phyloP scores from a whole-genome alignment of 352 stramenopile species.

The Blastocystis sp. region DNA sequence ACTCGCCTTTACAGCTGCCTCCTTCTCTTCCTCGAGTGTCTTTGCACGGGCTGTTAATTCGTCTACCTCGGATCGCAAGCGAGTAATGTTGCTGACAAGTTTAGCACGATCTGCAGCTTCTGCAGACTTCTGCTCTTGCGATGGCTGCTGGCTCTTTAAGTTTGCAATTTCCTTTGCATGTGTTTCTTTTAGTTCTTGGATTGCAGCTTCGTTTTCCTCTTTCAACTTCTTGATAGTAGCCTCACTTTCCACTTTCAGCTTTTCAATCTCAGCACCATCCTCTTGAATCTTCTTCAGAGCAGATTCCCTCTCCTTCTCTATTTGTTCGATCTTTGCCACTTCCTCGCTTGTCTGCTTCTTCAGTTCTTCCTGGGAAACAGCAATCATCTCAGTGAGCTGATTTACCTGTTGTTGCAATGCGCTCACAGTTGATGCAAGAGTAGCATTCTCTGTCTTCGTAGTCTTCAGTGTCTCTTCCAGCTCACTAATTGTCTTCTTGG shows the following conservation, averaged over 20 bases:
- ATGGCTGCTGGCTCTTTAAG: neutral
- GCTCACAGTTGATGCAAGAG: neutral
- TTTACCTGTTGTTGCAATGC: neutral
- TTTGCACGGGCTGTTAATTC: neutral
- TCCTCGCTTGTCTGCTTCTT: neutral
- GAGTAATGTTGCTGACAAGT: neutral
- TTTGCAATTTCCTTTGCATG: neutral
- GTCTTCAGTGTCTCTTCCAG: neutral
- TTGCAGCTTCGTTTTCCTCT: neutral
- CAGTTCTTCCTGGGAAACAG: neutral
- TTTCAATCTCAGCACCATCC: neutral
- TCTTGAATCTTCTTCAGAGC: neutral
- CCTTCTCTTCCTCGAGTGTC: neutral
- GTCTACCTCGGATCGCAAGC: neutral
- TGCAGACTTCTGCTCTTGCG: neutral
- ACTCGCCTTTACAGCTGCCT: neutral
- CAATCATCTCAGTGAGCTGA: neutral
- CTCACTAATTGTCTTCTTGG: neutral
- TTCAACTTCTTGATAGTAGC: neutral
- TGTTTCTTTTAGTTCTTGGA: neutral
- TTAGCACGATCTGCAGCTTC: neutral
- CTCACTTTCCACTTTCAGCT: neutral
- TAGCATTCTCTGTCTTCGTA: neutral
- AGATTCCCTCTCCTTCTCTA: neutral
- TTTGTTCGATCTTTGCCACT: neutral